Conservation (phyloP, 164 flowering plant species). For the Litsea cubeba region DNA sequence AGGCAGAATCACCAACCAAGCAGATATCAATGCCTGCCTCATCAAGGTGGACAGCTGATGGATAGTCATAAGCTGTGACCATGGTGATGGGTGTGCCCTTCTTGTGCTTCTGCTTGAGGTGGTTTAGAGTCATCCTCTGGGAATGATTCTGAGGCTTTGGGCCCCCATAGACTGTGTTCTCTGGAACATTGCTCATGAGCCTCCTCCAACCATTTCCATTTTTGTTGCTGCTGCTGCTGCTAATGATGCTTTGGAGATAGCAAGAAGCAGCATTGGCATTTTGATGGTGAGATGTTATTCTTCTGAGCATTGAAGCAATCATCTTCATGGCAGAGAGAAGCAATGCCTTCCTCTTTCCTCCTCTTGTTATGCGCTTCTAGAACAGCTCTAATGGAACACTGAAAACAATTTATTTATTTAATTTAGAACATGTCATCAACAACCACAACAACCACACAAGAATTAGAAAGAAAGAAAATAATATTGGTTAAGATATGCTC, state of each 20-base stretch:
- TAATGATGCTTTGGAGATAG: not conserved
- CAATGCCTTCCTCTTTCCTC: not conserved
- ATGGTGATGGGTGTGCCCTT: slow-evolving; percentile 66
- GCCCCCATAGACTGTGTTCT: slow-evolving; percentile 81
- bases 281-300: not conserved
- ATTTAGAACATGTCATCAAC: not conserved
- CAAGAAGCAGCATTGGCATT: not conserved
- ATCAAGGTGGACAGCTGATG: slow-evolving; percentile 84
- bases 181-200: slow-evolving; percentile 77
- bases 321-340: not conserved
- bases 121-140: slow-evolving; percentile 61
- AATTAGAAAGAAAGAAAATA: too few relatives aligned
- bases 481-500: too few relatives aligned
- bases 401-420: too few relatives aligned
- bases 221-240: not conserved
- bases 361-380: not conserved
- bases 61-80: slow-evolving; percentile 95
- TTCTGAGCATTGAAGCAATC: not conserved
- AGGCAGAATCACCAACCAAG: slow-evolving; percentile 88
- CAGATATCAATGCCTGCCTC: slow-evolving; percentile 83
- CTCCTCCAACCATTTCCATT: not conserved
- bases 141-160: slow-evolving; percentile 62
- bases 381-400: not conserved
- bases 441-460: not conserved
- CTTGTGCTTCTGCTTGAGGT: slow-evolving; percentile 54